Evolutionary conservation across 2,329 filamentous ascomycete species (phyloP), one percentile per base, ranked within the genome.

Genomic region (Elsinoe arachidis): DNA sequence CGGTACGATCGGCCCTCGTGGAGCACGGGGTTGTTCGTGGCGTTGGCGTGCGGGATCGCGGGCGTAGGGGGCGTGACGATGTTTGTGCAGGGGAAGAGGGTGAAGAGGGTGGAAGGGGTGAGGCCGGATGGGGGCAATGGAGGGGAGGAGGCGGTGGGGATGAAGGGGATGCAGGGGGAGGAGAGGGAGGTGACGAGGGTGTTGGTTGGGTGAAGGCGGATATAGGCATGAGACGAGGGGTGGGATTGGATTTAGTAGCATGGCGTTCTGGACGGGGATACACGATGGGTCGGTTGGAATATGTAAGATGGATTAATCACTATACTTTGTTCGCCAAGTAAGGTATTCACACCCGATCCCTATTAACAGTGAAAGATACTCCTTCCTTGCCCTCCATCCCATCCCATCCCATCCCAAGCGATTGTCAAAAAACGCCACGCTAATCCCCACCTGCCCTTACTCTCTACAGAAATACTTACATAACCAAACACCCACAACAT

Each of bases 21-120:
- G 88, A 80, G 84, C 10, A 91, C 88, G 0, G 90, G 88, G 1
- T 71, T 90, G 0, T 89, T 93, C 66, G 86, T 95, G 15, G 86
- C 81, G 2, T 67, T 92, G 5, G 89, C 83, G 2, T 90, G 84
- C 65, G 76, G 84, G 17, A 82, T 86, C 4, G 86, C 85, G 6
- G 86, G 79, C 14, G 67, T 81, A 19, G 88, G 82, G 14, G 89
- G 89, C 2, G 72, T 86, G 34, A 79, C 88, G 67, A 84, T 84
- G 71, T 88, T 85, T 61, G 63, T 82, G 19, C 88, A 93, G 68
- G 87, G 86, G 21, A 67, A 84, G 67, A 78, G 77, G 51, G 81
- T 90, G 30, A 90, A 90, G 74, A 73, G 76, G 26, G 78, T 88
- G 41, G 87, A 91, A 68, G 87, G 87, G 1, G 82, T 88, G 12